Evolutionary conservation across 192 early-diverging fungal genomes (phyloP).

Genomic region (Umbelopsis sp.): DNA sequence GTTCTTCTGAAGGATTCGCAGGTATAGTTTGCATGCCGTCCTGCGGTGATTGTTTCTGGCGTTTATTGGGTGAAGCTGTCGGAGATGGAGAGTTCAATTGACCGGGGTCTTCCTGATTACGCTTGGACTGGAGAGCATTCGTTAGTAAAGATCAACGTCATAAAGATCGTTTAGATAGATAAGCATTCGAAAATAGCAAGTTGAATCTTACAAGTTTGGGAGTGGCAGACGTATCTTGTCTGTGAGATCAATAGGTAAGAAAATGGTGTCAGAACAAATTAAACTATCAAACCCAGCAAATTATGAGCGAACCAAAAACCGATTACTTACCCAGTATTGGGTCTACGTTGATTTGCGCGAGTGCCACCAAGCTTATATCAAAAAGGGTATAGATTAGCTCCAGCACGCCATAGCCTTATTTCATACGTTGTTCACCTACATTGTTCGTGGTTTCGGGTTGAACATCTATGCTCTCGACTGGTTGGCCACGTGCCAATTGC

Average conservation of each 20-base stretch:
- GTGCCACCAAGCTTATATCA: neutral
- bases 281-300: conserved; percentile 3
- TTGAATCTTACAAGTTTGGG: neutral
- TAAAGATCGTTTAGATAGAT: neutral
- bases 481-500: conserved; percentile 4
- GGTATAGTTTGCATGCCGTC: conserved; percentile 2
- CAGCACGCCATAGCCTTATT: no score
- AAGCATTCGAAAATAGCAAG: neutral
- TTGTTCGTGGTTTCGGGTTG: neutral
- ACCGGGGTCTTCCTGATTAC: conserved; percentile 4
- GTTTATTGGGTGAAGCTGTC: conserved; percentile 17
- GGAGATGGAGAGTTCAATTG: conserved; percentile 16
- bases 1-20: neutral
- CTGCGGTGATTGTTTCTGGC: conserved; percentile 6
- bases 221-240: neutral
- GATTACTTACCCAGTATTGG: conserved; percentile 5
- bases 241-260: neutral
- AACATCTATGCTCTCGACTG: neutral
- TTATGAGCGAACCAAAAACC: no score
- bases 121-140: neutral
- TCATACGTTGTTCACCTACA: neutral
- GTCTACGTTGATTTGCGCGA: conserved; percentile 11
- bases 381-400: neutral
- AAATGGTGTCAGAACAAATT: conserved; percentile 1
- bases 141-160: neutral